A percentile compares a stretch with the other conserved stretches of the same genome.
Conservation (phyloP, 805 yeast genomes). For the Candida incommunis region DNA sequence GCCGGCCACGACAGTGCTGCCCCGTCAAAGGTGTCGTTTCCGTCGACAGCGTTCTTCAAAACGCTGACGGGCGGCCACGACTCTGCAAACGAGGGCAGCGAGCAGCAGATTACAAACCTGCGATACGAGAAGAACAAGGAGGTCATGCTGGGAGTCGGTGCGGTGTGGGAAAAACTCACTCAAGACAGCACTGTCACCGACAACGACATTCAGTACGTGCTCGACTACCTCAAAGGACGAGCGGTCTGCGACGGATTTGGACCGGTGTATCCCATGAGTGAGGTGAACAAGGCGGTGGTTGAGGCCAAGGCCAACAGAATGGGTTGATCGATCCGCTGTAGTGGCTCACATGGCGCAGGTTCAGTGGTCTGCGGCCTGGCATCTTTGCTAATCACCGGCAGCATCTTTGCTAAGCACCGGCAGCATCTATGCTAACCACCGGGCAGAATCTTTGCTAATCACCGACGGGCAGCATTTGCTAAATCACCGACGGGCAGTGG, state of each 20-base stretch:
- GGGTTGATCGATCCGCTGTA: no score
- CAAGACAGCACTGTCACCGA: constrained; percentile 36
- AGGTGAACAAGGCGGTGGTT: constrained; percentile 6
- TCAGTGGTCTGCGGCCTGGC: no score
- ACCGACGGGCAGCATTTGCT: no score
- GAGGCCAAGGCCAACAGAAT: background rate
- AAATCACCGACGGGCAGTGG: no score
- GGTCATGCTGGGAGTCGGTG: constrained; percentile 53
- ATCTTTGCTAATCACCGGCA: no score
- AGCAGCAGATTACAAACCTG: constrained; percentile 7
- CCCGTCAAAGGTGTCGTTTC: constrained; percentile 8
- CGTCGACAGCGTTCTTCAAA: constrained; percentile 9
- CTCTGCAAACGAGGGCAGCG: no score
- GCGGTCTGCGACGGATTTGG: constrained; percentile 76
- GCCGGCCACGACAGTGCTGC: constrained; percentile 2
- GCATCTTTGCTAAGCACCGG: no score
- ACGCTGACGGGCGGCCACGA: constrained; percentile 7
- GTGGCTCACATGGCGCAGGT: no score
- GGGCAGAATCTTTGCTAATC: no score
- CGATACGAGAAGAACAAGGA: constrained; percentile 21
- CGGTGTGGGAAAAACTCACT: constrained; percentile 70
- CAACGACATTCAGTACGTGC: constrained; percentile 43
- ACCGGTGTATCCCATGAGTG: constrained; percentile 14
- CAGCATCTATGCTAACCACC: no score
- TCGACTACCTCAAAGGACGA: constrained; percentile 45